These are phyloP conservation scores for Amylostereum chailletii DNA, from an alignment of 1,284 basidiomycete genomes.

Conservation along the genomic window DNA sequence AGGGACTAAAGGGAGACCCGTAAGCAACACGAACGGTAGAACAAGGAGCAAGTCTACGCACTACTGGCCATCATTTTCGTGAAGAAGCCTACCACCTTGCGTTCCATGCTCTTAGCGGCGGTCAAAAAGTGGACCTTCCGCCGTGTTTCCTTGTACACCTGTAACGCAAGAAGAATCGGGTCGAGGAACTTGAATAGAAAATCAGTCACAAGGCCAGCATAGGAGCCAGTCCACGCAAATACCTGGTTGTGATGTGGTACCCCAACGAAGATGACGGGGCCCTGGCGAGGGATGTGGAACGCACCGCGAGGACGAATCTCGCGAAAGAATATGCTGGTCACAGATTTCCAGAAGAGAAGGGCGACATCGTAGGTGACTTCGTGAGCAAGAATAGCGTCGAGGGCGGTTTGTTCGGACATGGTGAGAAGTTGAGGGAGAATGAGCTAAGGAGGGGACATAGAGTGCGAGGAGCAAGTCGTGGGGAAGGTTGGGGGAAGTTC, in stretches of 20 bases:
- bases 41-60: slow-evolving; percentile 34
- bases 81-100: slow-evolving; percentile 77
- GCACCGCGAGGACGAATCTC: slow-evolving; percentile 93
- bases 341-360: slow-evolving; percentile 71
- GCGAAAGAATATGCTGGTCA: slow-evolving; percentile 96
- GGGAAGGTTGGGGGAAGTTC: background rate
- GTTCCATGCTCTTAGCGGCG: slow-evolving; percentile 88
- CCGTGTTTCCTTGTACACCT: slow-evolving; percentile 81
- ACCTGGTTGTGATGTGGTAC: slow-evolving; percentile 97
- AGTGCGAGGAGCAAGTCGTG: slow-evolving; percentile 3
- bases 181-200: slow-evolving; percentile 75
- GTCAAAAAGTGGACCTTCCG: slow-evolving; percentile 85
- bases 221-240: slow-evolving; percentile 13
- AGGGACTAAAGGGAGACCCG: slow-evolving; percentile 52
- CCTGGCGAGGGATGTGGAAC: slow-evolving; percentile 89
- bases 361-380: slow-evolving; percentile 50
- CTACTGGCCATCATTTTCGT: slow-evolving; percentile 86
- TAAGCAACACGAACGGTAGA: slow-evolving; percentile 12
- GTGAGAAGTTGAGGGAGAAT: slow-evolving; percentile 8
- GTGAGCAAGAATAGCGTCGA: slow-evolving; percentile 8
- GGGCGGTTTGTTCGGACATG: background rate
- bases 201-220: slow-evolving; percentile 3
- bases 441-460: slow-evolving; percentile 8
- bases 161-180: slow-evolving; percentile 81
- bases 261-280: slow-evolving; percentile 93